A percentile compares a stretch with the other conserved stretches of the same genome.
Conservation (phyloP, 805 yeast species). For the Pichia insulana region DNA sequence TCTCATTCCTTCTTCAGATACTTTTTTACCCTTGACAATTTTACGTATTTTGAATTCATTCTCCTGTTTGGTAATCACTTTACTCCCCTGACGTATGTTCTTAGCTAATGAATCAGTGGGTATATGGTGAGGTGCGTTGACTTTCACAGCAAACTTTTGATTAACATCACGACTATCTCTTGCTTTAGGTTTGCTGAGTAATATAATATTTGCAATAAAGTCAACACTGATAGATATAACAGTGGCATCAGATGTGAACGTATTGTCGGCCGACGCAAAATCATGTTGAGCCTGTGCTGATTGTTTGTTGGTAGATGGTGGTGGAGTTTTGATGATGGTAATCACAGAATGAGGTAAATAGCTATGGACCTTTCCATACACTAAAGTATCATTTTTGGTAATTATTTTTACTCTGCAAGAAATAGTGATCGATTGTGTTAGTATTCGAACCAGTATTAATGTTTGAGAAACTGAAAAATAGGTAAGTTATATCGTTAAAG, state of each 20-base stretch:
- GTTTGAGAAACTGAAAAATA: too few species aligned
- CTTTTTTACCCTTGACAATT: constrained; percentile 15
- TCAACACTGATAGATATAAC: constrained; percentile 49
- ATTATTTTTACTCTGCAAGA: constrained; percentile 44
- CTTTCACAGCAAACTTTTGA: constrained; percentile 17
- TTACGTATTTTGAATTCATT: constrained; percentile 18
- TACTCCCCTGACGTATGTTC: constrained; percentile 14
- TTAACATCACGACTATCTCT: constrained; percentile 12
- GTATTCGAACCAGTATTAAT: not conserved
- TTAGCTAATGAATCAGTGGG: constrained; percentile 14
- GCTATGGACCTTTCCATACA: constrained; percentile 58
- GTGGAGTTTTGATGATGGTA: not conserved
- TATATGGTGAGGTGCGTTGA: constrained; percentile 17
- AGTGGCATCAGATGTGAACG: constrained; percentile 6
- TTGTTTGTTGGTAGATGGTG: constrained; percentile 11
- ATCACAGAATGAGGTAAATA: constrained; percentile 43
- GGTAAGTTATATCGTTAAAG: too few species aligned
- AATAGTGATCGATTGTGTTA: not conserved
- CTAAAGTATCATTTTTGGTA: constrained; percentile 36
- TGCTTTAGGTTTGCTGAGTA: constrained; percentile 32
- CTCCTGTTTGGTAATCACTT: constrained; percentile 16
- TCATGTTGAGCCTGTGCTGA: not conserved
- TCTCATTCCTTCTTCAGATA: constrained; percentile 24
- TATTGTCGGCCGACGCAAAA: not conserved
- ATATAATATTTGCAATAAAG: constrained; percentile 46